Evolutionary conservation across 2,329 filamentous ascomycete species (phyloP).

Genomic region (Sclerotinia spermophila): DNA sequence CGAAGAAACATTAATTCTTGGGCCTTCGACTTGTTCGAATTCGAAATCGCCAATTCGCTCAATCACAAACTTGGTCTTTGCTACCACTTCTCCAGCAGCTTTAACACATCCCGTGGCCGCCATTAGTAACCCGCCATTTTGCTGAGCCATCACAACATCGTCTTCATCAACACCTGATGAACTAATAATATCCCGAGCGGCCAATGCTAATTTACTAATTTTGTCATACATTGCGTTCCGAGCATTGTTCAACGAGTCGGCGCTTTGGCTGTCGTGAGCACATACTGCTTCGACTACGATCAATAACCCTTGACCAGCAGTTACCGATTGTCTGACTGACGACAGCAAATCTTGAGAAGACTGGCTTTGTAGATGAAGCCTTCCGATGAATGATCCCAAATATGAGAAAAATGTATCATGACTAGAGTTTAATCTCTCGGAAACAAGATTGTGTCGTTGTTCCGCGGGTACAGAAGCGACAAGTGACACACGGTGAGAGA

Average conservation of each 20-base stretch:
- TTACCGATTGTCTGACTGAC: constrained; percentile 78
- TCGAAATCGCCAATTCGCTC: constrained; percentile 91
- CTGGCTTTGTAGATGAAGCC: constrained; percentile 85
- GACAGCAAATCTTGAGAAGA: constrained; percentile 78
- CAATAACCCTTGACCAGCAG: constrained; percentile 75
- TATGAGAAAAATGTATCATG: constrained; percentile 89
- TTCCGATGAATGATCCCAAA: constrained; percentile 87
- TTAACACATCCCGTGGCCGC: constrained; percentile 86
- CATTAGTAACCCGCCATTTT: constrained; percentile 69
- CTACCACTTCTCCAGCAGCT: constrained; percentile 85
- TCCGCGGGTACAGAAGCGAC: constrained; percentile 61
- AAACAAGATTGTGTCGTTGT: constrained; percentile 71
- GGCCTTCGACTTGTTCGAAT: constrained; percentile 52
- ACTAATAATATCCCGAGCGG: constrained; percentile 74
- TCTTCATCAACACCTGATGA: constrained; percentile 63
- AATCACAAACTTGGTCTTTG: constrained; percentile 78
- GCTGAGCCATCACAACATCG: constrained; percentile 75
- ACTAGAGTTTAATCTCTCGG: constrained; percentile 71
- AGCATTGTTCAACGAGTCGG: constrained; percentile 62
- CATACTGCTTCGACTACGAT: constrained; percentile 79
- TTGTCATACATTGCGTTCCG: constrained; percentile 74
- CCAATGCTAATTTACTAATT: constrained; percentile 75
- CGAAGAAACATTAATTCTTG: constrained; percentile 49
- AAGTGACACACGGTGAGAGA: constrained; percentile 71
- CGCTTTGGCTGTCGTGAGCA: constrained; percentile 67